These are phyloP conservation scores for Hibiscus tridactylites DNA, from an alignment of 345 rosid species.

Conservation along the genomic window DNA sequence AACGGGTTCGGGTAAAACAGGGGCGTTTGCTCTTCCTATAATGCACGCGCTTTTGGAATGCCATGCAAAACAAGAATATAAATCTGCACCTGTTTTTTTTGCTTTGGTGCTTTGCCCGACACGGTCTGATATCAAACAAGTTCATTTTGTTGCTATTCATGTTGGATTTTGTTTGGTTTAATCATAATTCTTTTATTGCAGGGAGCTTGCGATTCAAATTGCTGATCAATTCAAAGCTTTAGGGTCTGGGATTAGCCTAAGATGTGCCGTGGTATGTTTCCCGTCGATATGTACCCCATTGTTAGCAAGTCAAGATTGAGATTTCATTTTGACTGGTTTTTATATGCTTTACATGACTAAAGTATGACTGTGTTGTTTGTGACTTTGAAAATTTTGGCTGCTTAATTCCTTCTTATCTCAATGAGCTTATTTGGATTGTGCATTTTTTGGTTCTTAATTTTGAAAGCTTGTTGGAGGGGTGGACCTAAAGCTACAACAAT, in stretches of 20 bases:
- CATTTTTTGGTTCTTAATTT: background rate
- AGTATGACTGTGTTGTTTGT: background rate
- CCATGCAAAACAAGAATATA: slow-evolving; percentile 39
- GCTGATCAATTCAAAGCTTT: slow-evolving; percentile 92
- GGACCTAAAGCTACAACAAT: slow-evolving; percentile 75
- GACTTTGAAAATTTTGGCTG: background rate
- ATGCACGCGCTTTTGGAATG: slow-evolving; percentile 64
- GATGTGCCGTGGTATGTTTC: slow-evolving; percentile 66
- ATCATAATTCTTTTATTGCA: slow-evolving; percentile 7
- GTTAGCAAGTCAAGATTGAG: background rate
- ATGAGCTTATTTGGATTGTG: background rate
- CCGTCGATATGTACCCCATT: background rate
- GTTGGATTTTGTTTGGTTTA: background rate
- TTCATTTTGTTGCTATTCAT: background rate
- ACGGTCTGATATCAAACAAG: slow-evolving; percentile 29
- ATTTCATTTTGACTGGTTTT: background rate
- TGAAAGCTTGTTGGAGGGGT: slow-evolving; percentile 92
- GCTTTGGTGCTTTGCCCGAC: slow-evolving; percentile 93
- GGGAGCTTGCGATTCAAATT: slow-evolving; percentile 96
- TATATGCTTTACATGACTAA: background rate
- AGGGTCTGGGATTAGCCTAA: slow-evolving; percentile 70
- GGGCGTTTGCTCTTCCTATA: slow-evolving; percentile 93
- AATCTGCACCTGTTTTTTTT: slow-evolving; percentile 66
- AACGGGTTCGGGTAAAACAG: slow-evolving; percentile 94
- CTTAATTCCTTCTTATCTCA: background rate